A percentile compares a stretch with the other conserved stretches of the same genome.
Conservation (phyloP, 2,329 filamentous ascomycete species). For the Aspergillus pseudoglaucus region DNA sequence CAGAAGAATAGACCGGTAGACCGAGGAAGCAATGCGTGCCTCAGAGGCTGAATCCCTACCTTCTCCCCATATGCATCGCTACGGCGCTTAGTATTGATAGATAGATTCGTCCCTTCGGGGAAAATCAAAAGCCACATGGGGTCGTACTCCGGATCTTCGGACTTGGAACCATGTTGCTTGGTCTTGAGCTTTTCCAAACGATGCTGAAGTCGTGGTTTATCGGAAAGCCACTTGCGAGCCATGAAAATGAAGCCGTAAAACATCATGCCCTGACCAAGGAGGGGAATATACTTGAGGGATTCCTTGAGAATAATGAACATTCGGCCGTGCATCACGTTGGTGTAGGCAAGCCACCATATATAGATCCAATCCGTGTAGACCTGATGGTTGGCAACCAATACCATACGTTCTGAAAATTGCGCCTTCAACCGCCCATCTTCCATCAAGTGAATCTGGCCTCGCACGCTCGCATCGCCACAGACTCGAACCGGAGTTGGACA, state of each 20-base stretch:
- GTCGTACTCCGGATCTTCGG: constrained; percentile 42
- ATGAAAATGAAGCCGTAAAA: constrained; percentile 64
- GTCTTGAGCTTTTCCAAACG: constrained; percentile 52
- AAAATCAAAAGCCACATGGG: constrained; percentile 64
- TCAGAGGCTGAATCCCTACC: constrained; percentile 51
- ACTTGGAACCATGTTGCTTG: constrained; percentile 43
- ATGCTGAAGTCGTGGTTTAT: constrained; percentile 53
- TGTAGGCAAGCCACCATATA: constrained; percentile 62
- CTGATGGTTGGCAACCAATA: constrained; percentile 60
- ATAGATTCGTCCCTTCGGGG: constrained; percentile 59
- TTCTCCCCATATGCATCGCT: constrained; percentile 54
- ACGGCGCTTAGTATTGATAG: constrained; percentile 48
- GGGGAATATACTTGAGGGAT: constrained; percentile 56
- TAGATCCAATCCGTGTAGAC: constrained; percentile 66
- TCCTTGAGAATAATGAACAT: constrained; percentile 64
- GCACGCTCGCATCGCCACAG: constrained; percentile 55
- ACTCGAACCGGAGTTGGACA: constrained; percentile 57
- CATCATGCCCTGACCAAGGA: constrained; percentile 57
- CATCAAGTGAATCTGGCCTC: constrained; percentile 51
- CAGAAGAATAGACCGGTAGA: constrained; percentile 58
- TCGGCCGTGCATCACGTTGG: constrained; percentile 58
- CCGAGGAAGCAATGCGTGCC: constrained; percentile 54
- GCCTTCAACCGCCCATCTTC: constrained; percentile 53
- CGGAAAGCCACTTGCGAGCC: constrained; percentile 55
- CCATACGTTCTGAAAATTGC: constrained; percentile 54